Percentiles rank a stretch among this genome's conserved stretches.
Evolutionary conservation across 2,329 filamentous ascomycete genomes (phyloP).

Genomic region (Fusarium sulawesiense): DNA sequence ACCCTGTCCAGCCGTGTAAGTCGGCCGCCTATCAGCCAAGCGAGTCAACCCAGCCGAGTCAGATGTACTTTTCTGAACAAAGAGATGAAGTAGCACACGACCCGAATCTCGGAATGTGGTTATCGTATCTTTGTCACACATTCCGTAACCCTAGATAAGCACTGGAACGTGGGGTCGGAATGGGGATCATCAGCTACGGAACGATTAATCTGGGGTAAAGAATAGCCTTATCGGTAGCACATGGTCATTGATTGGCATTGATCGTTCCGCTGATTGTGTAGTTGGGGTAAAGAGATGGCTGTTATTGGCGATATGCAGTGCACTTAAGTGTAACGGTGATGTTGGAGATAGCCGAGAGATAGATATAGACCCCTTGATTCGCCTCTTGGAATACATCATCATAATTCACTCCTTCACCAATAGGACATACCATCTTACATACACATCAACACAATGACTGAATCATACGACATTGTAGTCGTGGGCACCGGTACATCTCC

Average conservation of each 20-base stretch:
- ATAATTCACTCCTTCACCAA: not conserved
- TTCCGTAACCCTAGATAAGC: conserved; percentile 13
- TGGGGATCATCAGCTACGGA: not conserved
- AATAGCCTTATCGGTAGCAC: conserved; percentile 9
- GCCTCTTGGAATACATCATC: not conserved
- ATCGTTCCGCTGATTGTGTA: not conserved
- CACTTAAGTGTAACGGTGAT: not conserved
- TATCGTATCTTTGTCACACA: not conserved
- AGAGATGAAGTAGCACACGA: not conserved
- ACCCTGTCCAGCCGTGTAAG: not conserved
- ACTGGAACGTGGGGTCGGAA: conserved; percentile 14
- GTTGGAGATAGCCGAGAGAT: conserved; percentile 2
- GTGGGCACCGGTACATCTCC: conserved; percentile 39
- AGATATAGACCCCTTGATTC: conserved; percentile 17
- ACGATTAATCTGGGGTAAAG: conserved; percentile 24
- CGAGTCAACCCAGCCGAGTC: conserved; percentile 6
- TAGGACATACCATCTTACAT: not conserved
- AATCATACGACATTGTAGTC: conserved; percentile 41
- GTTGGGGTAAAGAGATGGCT: not conserved
- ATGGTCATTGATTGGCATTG: not conserved
- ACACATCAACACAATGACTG: conserved; percentile 2
- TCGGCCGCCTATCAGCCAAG: not conserved
- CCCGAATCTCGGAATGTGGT: not conserved
- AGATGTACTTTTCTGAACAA: not conserved
- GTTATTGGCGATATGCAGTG: not conserved